phyloP scores from a whole-genome alignment of 495 filamentous ascomycete species.

The Viridothelium virens region DNA sequence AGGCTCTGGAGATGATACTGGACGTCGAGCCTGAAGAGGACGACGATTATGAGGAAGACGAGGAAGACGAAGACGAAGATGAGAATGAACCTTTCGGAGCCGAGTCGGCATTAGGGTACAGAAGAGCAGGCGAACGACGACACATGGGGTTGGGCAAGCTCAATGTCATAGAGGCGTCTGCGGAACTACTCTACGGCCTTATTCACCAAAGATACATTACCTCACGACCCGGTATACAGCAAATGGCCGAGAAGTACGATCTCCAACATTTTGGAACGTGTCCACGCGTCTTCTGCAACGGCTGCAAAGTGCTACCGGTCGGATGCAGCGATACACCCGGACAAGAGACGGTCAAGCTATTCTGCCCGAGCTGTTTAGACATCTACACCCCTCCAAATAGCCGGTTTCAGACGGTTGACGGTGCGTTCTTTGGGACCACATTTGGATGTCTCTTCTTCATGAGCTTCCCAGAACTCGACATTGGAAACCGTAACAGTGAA shows the following conservation, averaged over 20 bases:
- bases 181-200: constrained; percentile 92
- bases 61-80: constrained; percentile 67
- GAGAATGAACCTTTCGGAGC: constrained; percentile 50
- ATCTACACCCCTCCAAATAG: constrained; percentile 97
- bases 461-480: constrained; percentile 91
- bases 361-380: constrained; percentile 93
- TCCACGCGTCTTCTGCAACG: constrained; percentile 80
- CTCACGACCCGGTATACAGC: constrained; percentile 91
- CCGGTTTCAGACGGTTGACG: constrained; percentile 94
- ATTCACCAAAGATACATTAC: constrained; percentile 99
- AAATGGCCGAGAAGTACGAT: constrained; percentile 99
- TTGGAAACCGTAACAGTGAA: constrained; percentile 34
- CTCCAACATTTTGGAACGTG: constrained; percentile 90
- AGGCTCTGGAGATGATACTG: constrained; percentile 93
- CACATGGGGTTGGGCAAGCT: constrained; percentile 84
- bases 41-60: constrained; percentile 69
- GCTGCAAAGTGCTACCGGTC: constrained; percentile 81
- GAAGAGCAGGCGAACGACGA: constrained; percentile 57
- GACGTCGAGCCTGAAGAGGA: constrained; percentile 95
- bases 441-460: constrained; percentile 95
- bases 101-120: constrained; percentile 41
- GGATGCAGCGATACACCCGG: constrained; percentile 89
- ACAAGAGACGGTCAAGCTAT: constrained; percentile 95
- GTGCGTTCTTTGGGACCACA: constrained; percentile 95
- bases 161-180: constrained; percentile 90